Percentiles rank a stretch among this genome's conserved stretches.
Conservation (phyloP, 2,329 filamentous ascomycete genomes). For the Myriangium duriaei region DNA sequence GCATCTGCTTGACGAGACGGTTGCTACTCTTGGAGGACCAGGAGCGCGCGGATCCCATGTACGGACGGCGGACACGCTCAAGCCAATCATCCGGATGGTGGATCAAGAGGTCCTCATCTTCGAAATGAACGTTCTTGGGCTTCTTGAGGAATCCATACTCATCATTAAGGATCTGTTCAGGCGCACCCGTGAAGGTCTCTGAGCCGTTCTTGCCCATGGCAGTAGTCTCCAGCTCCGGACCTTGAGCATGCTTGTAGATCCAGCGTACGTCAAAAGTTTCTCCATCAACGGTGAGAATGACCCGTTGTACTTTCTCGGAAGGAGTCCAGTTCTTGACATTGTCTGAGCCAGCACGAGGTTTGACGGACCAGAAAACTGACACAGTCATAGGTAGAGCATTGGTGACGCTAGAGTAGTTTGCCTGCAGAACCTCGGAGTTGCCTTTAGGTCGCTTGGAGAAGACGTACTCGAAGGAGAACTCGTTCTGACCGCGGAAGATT, state of each 20-base stretch:
- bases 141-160: constrained; percentile 12
- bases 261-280: constrained; percentile 12
- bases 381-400: constrained; percentile 3
- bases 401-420: constrained; percentile 9
- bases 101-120: constrained; percentile 11
- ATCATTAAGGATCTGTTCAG: constrained; percentile 9
- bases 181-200: constrained; percentile 8
- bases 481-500: constrained; percentile 7
- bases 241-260: constrained; percentile 12
- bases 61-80: constrained; percentile 1
- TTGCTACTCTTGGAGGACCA: constrained; percentile 1
- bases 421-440: constrained; percentile 10
- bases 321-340: constrained; percentile 12
- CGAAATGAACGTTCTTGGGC: constrained; percentile 12
- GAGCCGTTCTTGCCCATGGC: constrained; percentile 9
- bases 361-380: constrained; percentile 12
- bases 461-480: constrained; percentile 12
- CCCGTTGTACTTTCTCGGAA: constrained; percentile 11
- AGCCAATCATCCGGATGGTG: constrained; percentile 12
- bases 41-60: constrained; percentile 1
- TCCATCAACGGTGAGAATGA: constrained; percentile 8
- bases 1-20: constrained; percentile 9
- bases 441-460: constrained; percentile 12
- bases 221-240: constrained; percentile 11
- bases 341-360: constrained; percentile 12